Percentiles rank a stretch among this genome's conserved stretches.
Evolutionary conservation across 306 rosid genomes (phyloP).

Genomic region (Rosa lucieae): DNA sequence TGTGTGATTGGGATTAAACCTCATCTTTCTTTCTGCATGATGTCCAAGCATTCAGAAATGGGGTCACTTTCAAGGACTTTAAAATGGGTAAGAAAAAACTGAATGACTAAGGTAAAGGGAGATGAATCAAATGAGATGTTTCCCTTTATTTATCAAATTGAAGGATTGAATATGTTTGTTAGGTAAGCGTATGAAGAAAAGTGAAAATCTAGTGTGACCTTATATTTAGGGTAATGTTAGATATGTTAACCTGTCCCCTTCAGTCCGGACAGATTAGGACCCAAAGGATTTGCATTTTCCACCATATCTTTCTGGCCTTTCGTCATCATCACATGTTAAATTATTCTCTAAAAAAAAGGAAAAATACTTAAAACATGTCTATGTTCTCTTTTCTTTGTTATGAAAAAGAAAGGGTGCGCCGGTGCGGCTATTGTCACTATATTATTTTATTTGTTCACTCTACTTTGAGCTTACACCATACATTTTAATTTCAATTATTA

Average conservation of each 20-base stretch:
- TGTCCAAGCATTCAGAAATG: conserved; percentile 13
- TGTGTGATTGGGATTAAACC: conserved; percentile 38
- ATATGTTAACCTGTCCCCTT: conserved; percentile 30
- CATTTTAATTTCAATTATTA: too few species aligned
- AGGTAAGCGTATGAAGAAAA: not conserved
- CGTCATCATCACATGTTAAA: not conserved
- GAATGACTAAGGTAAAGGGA: not conserved
- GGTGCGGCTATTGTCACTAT: too few species aligned
- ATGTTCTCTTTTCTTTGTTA: too few species aligned
- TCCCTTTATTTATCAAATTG: not conserved
- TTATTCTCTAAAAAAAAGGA: not conserved
- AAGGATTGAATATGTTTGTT: not conserved
- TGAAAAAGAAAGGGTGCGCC: not conserved
- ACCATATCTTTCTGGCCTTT: conserved; percentile 10
- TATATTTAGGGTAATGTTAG: not conserved
- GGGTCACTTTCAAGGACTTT: conserved; percentile 37
- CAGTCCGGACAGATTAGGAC: conserved; percentile 25
- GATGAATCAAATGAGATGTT: not conserved
- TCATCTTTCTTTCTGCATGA: conserved; percentile 17
- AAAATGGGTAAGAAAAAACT: not conserved
- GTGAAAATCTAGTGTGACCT: conserved; percentile 11
- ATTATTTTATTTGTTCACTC: too few species aligned
- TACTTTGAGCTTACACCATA: too few species aligned
- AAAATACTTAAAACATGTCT: not conserved
- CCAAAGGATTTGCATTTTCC: conserved; percentile 5